Evolutionary conservation across 2,329 filamentous ascomycete species (phyloP).

Genomic region (Alternaria sp.): DNA sequence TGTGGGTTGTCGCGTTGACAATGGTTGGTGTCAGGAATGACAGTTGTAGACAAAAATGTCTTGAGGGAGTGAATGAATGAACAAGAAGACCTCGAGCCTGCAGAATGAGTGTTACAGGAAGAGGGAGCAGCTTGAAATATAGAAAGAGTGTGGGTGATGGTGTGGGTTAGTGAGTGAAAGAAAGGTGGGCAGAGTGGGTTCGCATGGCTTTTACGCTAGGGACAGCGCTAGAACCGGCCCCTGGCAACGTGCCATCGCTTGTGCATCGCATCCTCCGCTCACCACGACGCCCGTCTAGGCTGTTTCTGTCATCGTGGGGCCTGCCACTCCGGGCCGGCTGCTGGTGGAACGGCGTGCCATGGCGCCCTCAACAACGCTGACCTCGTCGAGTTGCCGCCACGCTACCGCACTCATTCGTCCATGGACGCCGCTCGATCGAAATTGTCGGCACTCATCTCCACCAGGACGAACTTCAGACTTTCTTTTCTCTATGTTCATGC

Average conservation of each 20-base stretch:
- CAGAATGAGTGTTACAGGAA: constrained; percentile 33
- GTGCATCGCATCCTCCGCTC: constrained; percentile 32
- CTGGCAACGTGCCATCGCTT: constrained; percentile 24
- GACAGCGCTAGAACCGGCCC: constrained; percentile 15
- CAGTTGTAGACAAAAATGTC: constrained; percentile 48
- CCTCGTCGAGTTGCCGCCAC: not conserved
- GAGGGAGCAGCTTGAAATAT: constrained; percentile 30
- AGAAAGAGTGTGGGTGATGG: constrained; percentile 31
- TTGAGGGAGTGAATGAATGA: constrained; percentile 40
- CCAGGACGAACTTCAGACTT: constrained; percentile 6
- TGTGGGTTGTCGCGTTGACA: constrained; percentile 28
- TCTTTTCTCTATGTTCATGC: constrained; percentile 3
- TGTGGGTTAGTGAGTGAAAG: constrained; percentile 21
- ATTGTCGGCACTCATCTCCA: constrained; percentile 9
- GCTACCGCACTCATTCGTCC: constrained; percentile 2
- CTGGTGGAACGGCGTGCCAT: constrained; percentile 30
- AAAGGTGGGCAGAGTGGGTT: constrained; percentile 13
- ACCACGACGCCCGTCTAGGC: constrained; percentile 13
- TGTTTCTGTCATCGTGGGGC: constrained; percentile 23
- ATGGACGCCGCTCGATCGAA: not conserved
- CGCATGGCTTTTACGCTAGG: constrained; percentile 11
- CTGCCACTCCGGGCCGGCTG: constrained; percentile 30
- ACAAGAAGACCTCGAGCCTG: constrained; percentile 51
- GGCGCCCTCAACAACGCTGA: constrained; percentile 30
- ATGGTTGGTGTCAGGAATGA: constrained; percentile 42